Evolutionary conservation across 352 stramenopile species (phyloP).

Genomic region (Phytophthora meadii): DNA sequence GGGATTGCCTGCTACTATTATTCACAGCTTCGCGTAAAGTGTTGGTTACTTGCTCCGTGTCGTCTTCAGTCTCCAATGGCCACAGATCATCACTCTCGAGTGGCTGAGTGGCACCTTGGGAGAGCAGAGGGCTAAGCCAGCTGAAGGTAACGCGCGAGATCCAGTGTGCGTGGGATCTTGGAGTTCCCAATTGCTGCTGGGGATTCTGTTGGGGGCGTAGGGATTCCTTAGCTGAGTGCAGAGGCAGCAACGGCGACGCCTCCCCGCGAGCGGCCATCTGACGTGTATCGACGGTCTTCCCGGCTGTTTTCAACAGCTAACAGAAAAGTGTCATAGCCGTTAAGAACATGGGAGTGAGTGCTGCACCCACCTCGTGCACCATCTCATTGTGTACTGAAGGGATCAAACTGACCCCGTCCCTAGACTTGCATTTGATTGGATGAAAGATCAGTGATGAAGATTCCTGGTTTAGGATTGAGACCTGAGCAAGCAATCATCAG

Average conservation of each 20-base stretch:
- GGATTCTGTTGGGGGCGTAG: background rate
- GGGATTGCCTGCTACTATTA: conserved; percentile 24
- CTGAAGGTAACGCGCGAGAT: conserved; percentile 40
- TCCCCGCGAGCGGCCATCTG: no score
- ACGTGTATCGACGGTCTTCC: no score
- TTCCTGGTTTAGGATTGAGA: no score
- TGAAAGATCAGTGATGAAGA: no score
- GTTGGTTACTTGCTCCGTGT: conserved; percentile 38
- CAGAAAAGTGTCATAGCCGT: no score
- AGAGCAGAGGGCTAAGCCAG: conserved; percentile 52
- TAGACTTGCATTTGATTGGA: no score
- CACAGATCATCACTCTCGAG: conserved; percentile 52
- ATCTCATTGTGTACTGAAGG: no score
- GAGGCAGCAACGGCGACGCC: conserved; percentile 29
- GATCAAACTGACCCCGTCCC: no score
- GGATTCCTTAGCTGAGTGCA: conserved; percentile 20
- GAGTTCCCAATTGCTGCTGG: conserved; percentile 1
- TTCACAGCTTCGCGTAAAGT: conserved; percentile 34
- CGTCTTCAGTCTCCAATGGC: conserved; percentile 42
- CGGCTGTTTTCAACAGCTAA: no score
- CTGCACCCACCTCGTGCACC: no score
- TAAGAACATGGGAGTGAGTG: no score
- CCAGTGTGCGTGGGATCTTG: conserved; percentile 14
- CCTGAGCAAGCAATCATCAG: no score
- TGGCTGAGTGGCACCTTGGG: conserved; percentile 43